Percentiles rank a stretch among this genome's conserved stretches.
Conservation (phyloP, 2,329 filamentous ascomycete genomes). For the Ophiostoma ulmi region DNA sequence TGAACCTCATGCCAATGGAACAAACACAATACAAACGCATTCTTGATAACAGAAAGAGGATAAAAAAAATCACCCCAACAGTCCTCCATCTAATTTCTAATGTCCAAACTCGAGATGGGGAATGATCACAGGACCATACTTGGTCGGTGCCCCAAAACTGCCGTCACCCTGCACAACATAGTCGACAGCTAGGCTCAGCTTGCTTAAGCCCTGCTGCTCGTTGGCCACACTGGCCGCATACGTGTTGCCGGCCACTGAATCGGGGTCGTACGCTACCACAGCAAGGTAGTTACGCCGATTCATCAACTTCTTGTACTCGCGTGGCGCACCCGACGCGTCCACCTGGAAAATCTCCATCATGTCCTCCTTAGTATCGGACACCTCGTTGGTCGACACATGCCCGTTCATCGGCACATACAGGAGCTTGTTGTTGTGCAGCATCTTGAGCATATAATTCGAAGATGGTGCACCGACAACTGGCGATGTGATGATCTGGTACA, state of each 20-base stretch:
- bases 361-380: conserved; percentile 94
- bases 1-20: conserved; percentile 2
- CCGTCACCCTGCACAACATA: conserved; percentile 94
- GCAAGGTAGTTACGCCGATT: conserved; percentile 87
- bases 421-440: conserved; percentile 91
- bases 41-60: neutral
- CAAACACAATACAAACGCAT: conserved; percentile 12
- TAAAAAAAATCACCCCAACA: neutral
- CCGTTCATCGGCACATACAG: conserved; percentile 90
- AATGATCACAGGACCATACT: conserved; percentile 95
- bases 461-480: conserved; percentile 88
- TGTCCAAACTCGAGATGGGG: conserved; percentile 75
- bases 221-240: conserved; percentile 32
- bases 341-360: conserved; percentile 99
- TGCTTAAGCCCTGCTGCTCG: conserved; percentile 45
- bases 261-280: conserved; percentile 89
- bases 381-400: conserved; percentile 64
- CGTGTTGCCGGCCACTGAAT: conserved; percentile 49
- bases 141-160: conserved; percentile 64
- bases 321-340: conserved; percentile 75
- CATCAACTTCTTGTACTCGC: conserved; percentile 91
- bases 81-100: conserved; percentile 32
- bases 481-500: conserved; percentile 92
- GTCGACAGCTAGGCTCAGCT: conserved; percentile 84
- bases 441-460: conserved; percentile 77